A percentile compares a stretch with the other conserved stretches of the same genome.
phyloP scores from a whole-genome alignment of 805 yeast genomes.

The Candida methanosorbosa region DNA sequence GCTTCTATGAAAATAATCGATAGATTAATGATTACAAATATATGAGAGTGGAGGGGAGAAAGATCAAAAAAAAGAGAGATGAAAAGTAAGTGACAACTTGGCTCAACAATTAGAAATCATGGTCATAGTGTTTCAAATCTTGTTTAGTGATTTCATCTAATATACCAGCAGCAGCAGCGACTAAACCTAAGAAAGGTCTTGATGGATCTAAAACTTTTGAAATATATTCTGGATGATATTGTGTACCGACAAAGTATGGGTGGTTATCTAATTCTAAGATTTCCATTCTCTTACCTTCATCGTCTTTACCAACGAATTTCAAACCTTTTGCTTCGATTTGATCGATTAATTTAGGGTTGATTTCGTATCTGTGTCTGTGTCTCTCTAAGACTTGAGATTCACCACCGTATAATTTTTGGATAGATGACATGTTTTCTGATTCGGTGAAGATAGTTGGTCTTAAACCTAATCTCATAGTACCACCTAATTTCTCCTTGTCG shows the following conservation, averaged over 20 bases:
- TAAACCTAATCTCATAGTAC: constrained; percentile 97
- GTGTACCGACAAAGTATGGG: constrained; percentile 90
- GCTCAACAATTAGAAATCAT: constrained; percentile 22
- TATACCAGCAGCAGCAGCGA: constrained; percentile 88
- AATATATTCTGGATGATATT: constrained; percentile 96
- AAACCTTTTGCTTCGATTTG: constrained; percentile 73
- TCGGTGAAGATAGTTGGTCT: constrained; percentile 79
- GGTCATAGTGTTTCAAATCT: constrained; percentile 20
- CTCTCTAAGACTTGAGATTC: constrained; percentile 70
- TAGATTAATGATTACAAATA: too few relatives aligned
- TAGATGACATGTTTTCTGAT: constrained; percentile 48
- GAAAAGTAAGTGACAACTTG: too few relatives aligned
- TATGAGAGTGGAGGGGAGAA: too few relatives aligned
- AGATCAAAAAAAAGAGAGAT: background rate
- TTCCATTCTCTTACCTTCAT: constrained; percentile 87
- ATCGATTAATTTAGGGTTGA: constrained; percentile 75
- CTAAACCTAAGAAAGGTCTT: constrained; percentile 89
- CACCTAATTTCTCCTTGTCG: constrained; percentile 92
- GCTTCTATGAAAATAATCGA: constrained; percentile 2
- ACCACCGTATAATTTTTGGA: constrained; percentile 74
- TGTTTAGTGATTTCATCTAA: constrained; percentile 54
- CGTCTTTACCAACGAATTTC: constrained; percentile 90
- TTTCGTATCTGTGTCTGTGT: constrained; percentile 98
- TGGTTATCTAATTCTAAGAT: constrained; percentile 79
- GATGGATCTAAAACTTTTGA: constrained; percentile 97